Evolutionary conservation across 2,329 filamentous ascomycete genomes (phyloP).

Genomic region (Aspergillus cejpii): DNA sequence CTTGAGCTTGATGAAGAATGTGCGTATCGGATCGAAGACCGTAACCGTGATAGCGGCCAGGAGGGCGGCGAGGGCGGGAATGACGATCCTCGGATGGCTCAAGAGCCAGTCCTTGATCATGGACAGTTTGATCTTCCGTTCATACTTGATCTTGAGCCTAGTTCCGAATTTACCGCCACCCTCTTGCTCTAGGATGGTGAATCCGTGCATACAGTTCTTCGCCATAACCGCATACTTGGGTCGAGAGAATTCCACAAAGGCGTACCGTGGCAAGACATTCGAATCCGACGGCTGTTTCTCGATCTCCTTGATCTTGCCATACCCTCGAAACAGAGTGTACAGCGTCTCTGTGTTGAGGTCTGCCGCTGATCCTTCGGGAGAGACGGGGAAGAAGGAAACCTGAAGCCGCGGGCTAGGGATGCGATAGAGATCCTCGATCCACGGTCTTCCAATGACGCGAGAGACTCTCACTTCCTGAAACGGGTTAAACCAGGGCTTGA

Average conservation of each 20-base stretch:
- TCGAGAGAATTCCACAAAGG: conserved; percentile 67
- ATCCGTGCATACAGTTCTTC: conserved; percentile 86
- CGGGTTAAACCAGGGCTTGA: conserved; percentile 87
- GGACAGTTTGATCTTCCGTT: conserved; percentile 67
- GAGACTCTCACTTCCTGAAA: conserved; percentile 64
- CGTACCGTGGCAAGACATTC: conserved; percentile 73
- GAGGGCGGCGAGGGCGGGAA: conserved; percentile 74
- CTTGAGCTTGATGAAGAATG: conserved; percentile 84
- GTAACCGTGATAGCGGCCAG: conserved; percentile 76
- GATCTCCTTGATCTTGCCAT: conserved; percentile 87
- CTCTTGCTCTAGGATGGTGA: conserved; percentile 58
- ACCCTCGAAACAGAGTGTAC: conserved; percentile 79
- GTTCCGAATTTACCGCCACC: conserved; percentile 73
- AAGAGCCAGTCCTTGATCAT: conserved; percentile 83
- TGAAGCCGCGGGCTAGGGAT: conserved; percentile 69
- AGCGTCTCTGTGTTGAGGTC: conserved; percentile 81
- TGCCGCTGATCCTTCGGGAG: conserved; percentile 62
- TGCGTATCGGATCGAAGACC: conserved; percentile 88
- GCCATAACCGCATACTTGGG: conserved; percentile 77
- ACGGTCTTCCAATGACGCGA: conserved; percentile 75
- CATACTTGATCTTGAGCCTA: conserved; percentile 72
- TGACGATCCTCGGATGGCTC: conserved; percentile 77
- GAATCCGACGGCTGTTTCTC: conserved; percentile 74
- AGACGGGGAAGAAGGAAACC: conserved; percentile 74
- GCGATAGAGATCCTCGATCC: conserved; percentile 86